Conservation (phyloP, 495 filamentous ascomycete genomes). For the Hypoxylon perforatum region DNA sequence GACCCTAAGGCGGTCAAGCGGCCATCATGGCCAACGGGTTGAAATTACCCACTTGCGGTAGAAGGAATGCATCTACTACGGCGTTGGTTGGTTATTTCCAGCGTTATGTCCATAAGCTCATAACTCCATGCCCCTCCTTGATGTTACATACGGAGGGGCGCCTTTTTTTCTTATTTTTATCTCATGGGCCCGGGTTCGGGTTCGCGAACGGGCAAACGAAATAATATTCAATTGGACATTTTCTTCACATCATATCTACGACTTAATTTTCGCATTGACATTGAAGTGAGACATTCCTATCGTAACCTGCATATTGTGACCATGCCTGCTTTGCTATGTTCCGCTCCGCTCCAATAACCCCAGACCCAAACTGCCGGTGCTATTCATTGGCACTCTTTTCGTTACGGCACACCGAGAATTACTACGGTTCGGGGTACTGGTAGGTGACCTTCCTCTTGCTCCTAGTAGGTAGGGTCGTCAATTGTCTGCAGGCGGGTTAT, state of each 20-base stretch:
- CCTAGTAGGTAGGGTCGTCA: background rate
- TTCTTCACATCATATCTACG: too few relatives aligned
- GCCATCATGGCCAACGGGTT: slow-evolving; percentile 12
- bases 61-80: slow-evolving; percentile 44
- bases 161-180: background rate
- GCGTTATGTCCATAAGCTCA: slow-evolving; percentile 39
- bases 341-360: too few relatives aligned
- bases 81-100: slow-evolving; percentile 43
- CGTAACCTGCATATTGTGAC: too few relatives aligned
- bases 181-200: slow-evolving; percentile 9
- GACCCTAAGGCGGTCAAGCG: slow-evolving; percentile 13
- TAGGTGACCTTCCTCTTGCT: background rate
- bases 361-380: too few relatives aligned
- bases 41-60: slow-evolving; percentile 39
- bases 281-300: too few relatives aligned
- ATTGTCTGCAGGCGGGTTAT: background rate
- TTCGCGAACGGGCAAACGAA: slow-evolving; percentile 19
- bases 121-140: slow-evolving; percentile 36
- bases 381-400: too few relatives aligned
- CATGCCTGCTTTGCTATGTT: too few relatives aligned
- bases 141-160: slow-evolving; percentile 39
- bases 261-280: too few relatives aligned
- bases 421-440: background rate
- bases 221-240: slow-evolving; percentile 4
- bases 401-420: background rate